Base-by-base conservation (phyloP, 2,329 filamentous ascomycete species). In the Penicillium sp. region DNA sequence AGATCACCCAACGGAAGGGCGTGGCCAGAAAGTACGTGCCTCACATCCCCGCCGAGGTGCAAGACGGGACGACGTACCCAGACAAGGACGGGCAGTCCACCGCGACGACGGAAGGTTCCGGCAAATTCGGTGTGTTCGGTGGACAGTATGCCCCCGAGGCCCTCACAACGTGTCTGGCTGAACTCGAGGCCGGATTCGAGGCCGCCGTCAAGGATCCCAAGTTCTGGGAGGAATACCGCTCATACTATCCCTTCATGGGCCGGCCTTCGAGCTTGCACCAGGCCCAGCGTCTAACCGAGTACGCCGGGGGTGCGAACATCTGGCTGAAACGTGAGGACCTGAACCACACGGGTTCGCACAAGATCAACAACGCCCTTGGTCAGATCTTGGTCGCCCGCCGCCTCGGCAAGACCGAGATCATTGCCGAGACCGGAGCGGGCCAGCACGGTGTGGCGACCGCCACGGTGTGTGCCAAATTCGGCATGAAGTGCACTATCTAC, bases 291-390 rank as follows among this genome's bases (percentile, higher is more conserved):
- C 75, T 97, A 51, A 95, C 90, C 0, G 84, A 90, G 65, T 75
- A 90, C 63, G 90, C 87, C 36, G 88, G 88, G 26, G 93, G 91
- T 47, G 91, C 91, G 34, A 93, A 88, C 61, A 95, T 98, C 74
- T 98, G 91, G 85, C 75, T 98, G 53, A 97, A 97, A 78, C 83
- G 93, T 58, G 93, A 97, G 71, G 91, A 97, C 66, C 75, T 97
- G 49, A 97, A 97, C 71, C 91, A 96, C 66, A 96, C 91, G 5
- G 93, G 91, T 55, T 91, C 86, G 51, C 91, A 97, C 78, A 97
- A 97, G 79, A 96, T 97, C 76, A 97, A 97, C 76, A 97, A 97
- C 61, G 90, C 91, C 0, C 76, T 97, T 1, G 93, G 93, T 1
- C 93, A 97, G 68, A 82, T 95, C 41, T 78, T 98, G 7, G 74